phyloP scores from a whole-genome alignment of 2,329 filamentous ascomycete species.

The Zasmidium citrigriseum region DNA sequence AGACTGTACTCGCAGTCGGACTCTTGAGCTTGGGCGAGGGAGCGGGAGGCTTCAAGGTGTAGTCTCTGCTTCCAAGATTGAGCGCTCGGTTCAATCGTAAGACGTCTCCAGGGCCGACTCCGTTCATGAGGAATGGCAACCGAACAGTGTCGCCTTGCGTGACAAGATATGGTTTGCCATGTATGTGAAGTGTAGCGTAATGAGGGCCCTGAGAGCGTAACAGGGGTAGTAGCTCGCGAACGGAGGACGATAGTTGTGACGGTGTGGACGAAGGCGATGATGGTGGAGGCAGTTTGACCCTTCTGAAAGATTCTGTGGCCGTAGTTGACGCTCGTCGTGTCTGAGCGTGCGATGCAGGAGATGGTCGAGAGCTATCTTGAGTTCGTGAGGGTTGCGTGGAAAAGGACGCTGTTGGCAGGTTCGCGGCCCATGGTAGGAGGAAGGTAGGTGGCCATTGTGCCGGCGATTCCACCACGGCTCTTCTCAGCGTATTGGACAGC shows the following conservation, averaged over 20 bases:
- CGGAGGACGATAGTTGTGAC: slow-evolving; percentile 49
- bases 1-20: slow-evolving; percentile 23
- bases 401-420: slow-evolving; percentile 41
- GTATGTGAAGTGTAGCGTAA: slow-evolving; percentile 79
- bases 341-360: not conserved
- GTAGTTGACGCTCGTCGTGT: not conserved
- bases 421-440: slow-evolving; percentile 54
- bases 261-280: not conserved
- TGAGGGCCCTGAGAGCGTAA: slow-evolving; percentile 71
- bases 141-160: slow-evolving; percentile 57
- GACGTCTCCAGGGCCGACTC: slow-evolving; percentile 71
- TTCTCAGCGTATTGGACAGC: slow-evolving; percentile 58
- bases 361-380: not conserved
- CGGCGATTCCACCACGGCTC: slow-evolving; percentile 64
- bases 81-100: slow-evolving; percentile 85
- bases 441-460: slow-evolving; percentile 53
- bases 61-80: slow-evolving; percentile 82
- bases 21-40: slow-evolving; percentile 46
- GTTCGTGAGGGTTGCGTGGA: slow-evolving; percentile 13
- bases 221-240: slow-evolving; percentile 67
- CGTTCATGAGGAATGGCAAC: slow-evolving; percentile 52
- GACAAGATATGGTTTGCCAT: slow-evolving; percentile 77
- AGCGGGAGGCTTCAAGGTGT: slow-evolving; percentile 74
- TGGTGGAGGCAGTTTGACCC: not conserved
- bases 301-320: not conserved